A percentile compares a stretch with the other conserved stretches of the same genome.
Evolutionary conservation across 2,329 filamentous ascomycete species (phyloP).

Genomic region (Grosmannia huntii): DNA sequence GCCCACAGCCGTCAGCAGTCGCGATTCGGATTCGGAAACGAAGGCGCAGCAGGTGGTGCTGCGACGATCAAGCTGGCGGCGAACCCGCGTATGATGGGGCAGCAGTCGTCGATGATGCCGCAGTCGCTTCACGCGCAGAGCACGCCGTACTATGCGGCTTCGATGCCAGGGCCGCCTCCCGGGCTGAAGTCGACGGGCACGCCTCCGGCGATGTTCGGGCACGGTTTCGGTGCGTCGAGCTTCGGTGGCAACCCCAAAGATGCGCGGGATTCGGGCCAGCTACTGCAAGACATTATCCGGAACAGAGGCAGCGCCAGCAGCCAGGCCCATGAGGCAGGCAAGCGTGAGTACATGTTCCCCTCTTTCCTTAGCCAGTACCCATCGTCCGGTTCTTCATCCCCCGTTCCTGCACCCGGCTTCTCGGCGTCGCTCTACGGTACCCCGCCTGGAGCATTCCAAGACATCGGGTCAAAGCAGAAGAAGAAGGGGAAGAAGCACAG

Average conservation of each 20-base stretch:
- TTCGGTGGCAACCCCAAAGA: constrained; percentile 64
- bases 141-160: constrained; percentile 67
- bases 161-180: constrained; percentile 85
- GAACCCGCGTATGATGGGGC: constrained; percentile 69
- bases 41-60: constrained; percentile 46
- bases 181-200: constrained; percentile 92
- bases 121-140: constrained; percentile 45
- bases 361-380: constrained; percentile 83
- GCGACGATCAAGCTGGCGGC: constrained; percentile 63
- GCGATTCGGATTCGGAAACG: constrained; percentile 77
- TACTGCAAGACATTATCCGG: constrained; percentile 73
- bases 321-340: constrained; percentile 72
- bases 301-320: constrained; percentile 46
- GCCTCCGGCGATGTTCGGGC: constrained; percentile 86
- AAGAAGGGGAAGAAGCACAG: constrained; percentile 99
- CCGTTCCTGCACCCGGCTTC: constrained; percentile 81
- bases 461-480: constrained; percentile 93
- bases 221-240: constrained; percentile 63
- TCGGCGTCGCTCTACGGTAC: constrained; percentile 83
- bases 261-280: constrained; percentile 54
- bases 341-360: constrained; percentile 92
- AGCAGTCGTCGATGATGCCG: constrained; percentile 81
- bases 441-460: constrained; percentile 77
- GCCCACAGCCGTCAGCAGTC: constrained; percentile 75
- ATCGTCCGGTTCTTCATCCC: constrained; percentile 66